Base-by-base conservation (phyloP, 106 monocot genomes). In the Dioscorea alata region DNA sequence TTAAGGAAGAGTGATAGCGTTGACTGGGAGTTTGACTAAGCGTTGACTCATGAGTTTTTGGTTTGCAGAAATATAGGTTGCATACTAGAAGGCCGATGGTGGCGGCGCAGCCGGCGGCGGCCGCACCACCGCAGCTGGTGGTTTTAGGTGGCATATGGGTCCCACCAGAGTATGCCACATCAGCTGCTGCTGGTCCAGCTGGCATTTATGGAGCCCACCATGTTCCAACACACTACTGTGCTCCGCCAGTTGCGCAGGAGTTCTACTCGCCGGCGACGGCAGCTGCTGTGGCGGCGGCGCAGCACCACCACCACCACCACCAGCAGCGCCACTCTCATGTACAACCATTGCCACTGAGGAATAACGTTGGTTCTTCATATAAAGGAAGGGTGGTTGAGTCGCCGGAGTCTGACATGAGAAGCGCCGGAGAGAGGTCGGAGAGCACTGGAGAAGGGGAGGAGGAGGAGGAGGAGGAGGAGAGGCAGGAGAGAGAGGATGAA, bases 91-190 rank as follows among this genome's bases (percentile, higher is more conserved):
- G 95, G 34, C 95, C 95, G 9, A 81, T 85, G 16, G 76, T 73
- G 34, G 76, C 80, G 21, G 78, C 81, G 24, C 80, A 70, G 69
- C 24, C 67, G 0, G 1, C 87, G 13, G 58, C 70, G 6, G 48
- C 76, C 10, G 54, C 69, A 6, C 42, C 79, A 25, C 88, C 91
- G 15, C 95, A 88, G 62, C 86, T 95, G 19, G 75, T 95, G 57
- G 91, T 95, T 23, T 78, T 95, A 12, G 95, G 91, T 0, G 86
- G 95, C 58, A 91, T 95, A 21, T 95, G 95, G 95, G 91, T 95
- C 24, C 88, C 95, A 22, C 88, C 83, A 2, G 95, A 95, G 56
- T 95, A 88, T 60, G 88, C 90, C 14, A 64, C 90, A 15, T 69
- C 86, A 24, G 84, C 86, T 9, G 42, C 42, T 42, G 71, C 59